Evolutionary conservation across 2,329 filamentous ascomycete species (phyloP), one percentile per base, ranked within the genome.

Genomic region (Mycosphaerella arachidis): DNA sequence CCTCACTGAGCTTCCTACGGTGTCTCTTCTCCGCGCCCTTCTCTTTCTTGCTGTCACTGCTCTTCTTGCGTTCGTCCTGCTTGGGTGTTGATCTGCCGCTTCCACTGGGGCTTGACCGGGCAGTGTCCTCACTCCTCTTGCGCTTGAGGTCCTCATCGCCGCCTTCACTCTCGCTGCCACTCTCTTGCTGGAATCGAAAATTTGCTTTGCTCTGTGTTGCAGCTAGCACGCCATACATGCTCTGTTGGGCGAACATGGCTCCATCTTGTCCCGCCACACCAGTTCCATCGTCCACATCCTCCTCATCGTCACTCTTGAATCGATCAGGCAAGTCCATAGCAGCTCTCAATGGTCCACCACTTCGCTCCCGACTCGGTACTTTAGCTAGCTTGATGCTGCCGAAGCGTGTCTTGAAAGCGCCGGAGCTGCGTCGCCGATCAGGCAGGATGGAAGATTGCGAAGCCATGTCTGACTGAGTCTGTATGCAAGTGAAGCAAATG

Each of bases 191-290:
- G 30, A 64, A 63, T 35, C 51, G 55, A 71, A 95, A 92, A 75
- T 95, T 89, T 55, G 89, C 87, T 60, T 86, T 86, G 31, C 91
- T 92, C 6, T 92, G 91, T 40, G 91, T 91, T 16, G 91, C 91
- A 6, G 92, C 90, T 66, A 97, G 92, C 76, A 97, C 85, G 56
- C 91, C 92, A 74, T 97, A 96, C 57, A 97, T 87, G 65, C 91
- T 95, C 79, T 96, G 92, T 75, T 96, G 94, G 86, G 96, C 91
- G 70, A 92, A 91, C 52, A 78, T 72, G 48, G 78, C 66, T 1
- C 67, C 61, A 46, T 66, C 66, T 16, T 70, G 63, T 33, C 62
- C 56, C 30, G 56, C 57, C 18, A 58, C 53, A 6, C 60, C 58
- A 0, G 60, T 66, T 6, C 65, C 65, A 53, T 67, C 65, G 33